Evolutionary conservation across 345 rosid species (phyloP).

Genomic region (Firmiana major): DNA sequence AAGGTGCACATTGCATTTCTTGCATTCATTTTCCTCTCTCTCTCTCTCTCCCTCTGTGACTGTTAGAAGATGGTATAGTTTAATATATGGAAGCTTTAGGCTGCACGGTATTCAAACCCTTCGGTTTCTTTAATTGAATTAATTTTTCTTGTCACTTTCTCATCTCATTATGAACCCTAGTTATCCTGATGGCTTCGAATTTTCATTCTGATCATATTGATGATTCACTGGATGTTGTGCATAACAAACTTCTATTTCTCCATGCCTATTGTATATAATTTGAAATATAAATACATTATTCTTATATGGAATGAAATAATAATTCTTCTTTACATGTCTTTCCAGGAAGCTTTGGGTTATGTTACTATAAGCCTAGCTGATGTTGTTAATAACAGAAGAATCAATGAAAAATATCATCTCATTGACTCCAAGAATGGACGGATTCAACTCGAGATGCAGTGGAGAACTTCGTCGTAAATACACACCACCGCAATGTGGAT

Average conservation of each 20-base stretch:
- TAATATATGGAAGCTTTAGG: neutral
- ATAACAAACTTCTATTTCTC: neutral
- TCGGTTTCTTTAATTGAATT: neutral
- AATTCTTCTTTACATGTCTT: neutral
- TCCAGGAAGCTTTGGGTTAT: slow-evolving; percentile 74
- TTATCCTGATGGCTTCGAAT: neutral
- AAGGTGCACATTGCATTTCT: slow-evolving; percentile 43
- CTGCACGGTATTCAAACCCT: neutral
- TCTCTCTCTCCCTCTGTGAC: neutral
- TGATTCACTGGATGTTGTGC: neutral
- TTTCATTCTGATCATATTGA: neutral
- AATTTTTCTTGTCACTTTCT: slow-evolving; percentile 17
- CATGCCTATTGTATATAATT: neutral
- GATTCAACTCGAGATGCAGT: slow-evolving; percentile 72
- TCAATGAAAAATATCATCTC: slow-evolving; percentile 76
- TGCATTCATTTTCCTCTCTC: neutral
- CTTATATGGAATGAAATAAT: neutral
- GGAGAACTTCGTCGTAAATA: slow-evolving; percentile 58
- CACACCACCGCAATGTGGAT: neutral
- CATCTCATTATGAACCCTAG: neutral
- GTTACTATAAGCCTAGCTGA: slow-evolving; percentile 57
- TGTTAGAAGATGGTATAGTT: neutral
- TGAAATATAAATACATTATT: neutral
- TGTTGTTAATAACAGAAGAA: slow-evolving; percentile 67
- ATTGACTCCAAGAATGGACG: slow-evolving; percentile 86